Conservation (phyloP, 2,329 filamentous ascomycete genomes). For the Fusarium sp. region DNA sequence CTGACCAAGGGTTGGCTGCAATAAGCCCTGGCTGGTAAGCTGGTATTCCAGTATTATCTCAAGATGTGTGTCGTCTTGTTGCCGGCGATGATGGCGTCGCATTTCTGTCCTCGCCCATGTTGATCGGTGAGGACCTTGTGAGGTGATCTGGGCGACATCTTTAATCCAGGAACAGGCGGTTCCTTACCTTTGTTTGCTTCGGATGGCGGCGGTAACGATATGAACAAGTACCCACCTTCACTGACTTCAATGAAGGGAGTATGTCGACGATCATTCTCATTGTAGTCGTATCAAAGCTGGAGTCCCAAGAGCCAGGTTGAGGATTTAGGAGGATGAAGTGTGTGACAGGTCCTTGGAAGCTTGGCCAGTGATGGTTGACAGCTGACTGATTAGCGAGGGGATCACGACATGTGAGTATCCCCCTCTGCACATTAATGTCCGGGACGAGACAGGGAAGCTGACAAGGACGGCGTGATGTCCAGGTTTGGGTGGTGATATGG, state of each 20-base stretch:
- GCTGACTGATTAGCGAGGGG: neutral
- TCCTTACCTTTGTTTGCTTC: neutral
- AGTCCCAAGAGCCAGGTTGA: neutral
- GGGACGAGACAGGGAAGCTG: neutral
- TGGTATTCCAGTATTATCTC: neutral
- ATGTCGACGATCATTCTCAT: neutral
- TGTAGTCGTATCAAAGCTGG: neutral
- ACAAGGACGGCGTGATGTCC: neutral
- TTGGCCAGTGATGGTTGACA: neutral
- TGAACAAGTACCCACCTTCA: neutral
- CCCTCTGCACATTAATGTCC: constrained; percentile 28
- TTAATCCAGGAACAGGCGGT: neutral
- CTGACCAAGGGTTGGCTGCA: neutral
- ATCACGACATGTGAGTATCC: neutral
- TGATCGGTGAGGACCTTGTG: neutral
- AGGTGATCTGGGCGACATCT: neutral
- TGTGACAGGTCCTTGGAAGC: neutral
- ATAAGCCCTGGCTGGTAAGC: neutral
- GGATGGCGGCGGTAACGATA: neutral
- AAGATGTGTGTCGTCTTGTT: neutral
- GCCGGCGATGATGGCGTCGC: neutral
- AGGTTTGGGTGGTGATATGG: constrained; percentile 4
- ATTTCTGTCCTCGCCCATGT: neutral
- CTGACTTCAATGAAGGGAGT: neutral
- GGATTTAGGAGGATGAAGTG: neutral